Evolutionary conservation across 805 yeast species (phyloP), one percentile per base, ranked within the genome.

Genomic region (Candida nanaspora): DNA sequence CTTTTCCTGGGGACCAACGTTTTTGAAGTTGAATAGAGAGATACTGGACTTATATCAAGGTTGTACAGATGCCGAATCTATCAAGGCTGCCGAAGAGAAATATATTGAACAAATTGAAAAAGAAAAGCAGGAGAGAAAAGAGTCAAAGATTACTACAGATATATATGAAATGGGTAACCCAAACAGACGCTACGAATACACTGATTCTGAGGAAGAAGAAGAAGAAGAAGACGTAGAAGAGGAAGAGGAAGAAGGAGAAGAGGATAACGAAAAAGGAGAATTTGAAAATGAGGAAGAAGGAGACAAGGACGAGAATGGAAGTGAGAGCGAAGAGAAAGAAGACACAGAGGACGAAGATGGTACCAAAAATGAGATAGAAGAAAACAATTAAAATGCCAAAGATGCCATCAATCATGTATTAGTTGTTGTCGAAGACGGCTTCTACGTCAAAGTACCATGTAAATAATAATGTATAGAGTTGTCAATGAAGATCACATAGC

Each of bases 1-100:
- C 55, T 93, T 93, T 55, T 80, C 94, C 1, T 93, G 97, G 96
- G 98, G 98, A 2, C 74, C 76, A n/a, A 80, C 85, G 0, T 93
- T 93, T 52, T 62, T 93, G 51, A 80, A 82, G 40, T 77, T 93
- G 41, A 93, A 93, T 57, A 74, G 75, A 47, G 96, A 87, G 46
- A 64, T 93, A 10, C 51, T 93, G 14, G 82, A 78, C 38, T 59
- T 82, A 6, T 93, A 93, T 52, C 82, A 81, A 40, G 57, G 72
- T 32, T 91, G 98, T 61, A 78, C 91, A 0, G 96, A 91, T 52
- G 72, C 84, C 1, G 87, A 73, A 2, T 80, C 89, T 6, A 78
- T 93, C 1, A 66, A 71, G 37, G 61, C 55, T 32, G 96, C 88
- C 0, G 91, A 93, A 61, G 77, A 78, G 11, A 76, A 64, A 23